Evolutionary conservation across 2,329 filamentous ascomycete species (phyloP).

Genomic region (Phaeosphaeria sp.): DNA sequence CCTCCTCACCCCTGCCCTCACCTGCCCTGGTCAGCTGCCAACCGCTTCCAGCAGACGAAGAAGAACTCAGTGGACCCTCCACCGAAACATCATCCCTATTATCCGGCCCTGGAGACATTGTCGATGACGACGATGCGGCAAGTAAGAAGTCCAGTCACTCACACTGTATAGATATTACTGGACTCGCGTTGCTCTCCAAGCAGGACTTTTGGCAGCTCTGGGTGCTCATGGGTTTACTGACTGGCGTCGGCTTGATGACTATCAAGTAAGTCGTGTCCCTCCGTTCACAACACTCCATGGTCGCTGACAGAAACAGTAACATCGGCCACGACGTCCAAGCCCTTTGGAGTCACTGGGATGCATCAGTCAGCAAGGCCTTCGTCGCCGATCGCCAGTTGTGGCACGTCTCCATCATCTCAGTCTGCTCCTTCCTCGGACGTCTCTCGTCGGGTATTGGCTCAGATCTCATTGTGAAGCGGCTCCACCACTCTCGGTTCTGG

Average conservation of each 20-base stretch:
- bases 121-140: slow-evolving; percentile 53
- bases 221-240: slow-evolving; percentile 84
- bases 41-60: slow-evolving; percentile 43
- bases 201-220: slow-evolving; percentile 93
- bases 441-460: slow-evolving; percentile 78
- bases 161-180: slow-evolving; percentile 89
- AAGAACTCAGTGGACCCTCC: slow-evolving; percentile 52
- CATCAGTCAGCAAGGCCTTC: slow-evolving; percentile 72
- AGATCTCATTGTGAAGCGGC: slow-evolving; percentile 83
- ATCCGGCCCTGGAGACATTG: slow-evolving; percentile 66
- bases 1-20: slow-evolving; percentile 17
- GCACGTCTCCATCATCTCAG: slow-evolving; percentile 92
- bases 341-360: slow-evolving; percentile 86
- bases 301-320: slow-evolving; percentile 70
- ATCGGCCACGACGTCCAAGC: slow-evolving; percentile 90
- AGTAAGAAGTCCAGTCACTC: slow-evolving; percentile 75
- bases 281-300: not conserved
- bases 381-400: slow-evolving; percentile 83
- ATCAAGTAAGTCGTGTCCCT: slow-evolving; percentile 77
- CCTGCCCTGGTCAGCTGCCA: slow-evolving; percentile 38
- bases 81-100: slow-evolving; percentile 85
- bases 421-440: slow-evolving; percentile 84
- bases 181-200: slow-evolving; percentile 72
- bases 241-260: slow-evolving; percentile 95
- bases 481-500: slow-evolving; percentile 86